Evolutionary conservation across 2,329 filamentous ascomycete species (phyloP).

Genomic region (Trichophyton benhamiae): DNA sequence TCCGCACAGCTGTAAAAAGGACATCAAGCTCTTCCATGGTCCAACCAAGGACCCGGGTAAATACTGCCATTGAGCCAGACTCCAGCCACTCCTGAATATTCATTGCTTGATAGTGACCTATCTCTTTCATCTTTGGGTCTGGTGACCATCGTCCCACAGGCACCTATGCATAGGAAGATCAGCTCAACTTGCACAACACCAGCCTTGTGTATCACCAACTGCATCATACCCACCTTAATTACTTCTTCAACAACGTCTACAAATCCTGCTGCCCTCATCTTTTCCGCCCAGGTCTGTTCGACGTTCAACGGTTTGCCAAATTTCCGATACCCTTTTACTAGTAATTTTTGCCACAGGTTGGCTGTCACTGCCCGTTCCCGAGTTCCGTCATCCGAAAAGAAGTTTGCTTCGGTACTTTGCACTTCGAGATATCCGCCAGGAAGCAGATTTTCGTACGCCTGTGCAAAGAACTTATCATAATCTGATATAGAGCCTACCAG

Average conservation of each 20-base stretch:
- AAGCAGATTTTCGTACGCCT: conserved; percentile 23
- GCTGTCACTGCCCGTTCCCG: conserved; percentile 17
- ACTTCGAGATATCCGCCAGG: conserved; percentile 28
- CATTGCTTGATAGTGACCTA: conserved; percentile 15
- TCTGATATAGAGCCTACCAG: conserved; percentile 16
- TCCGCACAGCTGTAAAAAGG: conserved; percentile 4
- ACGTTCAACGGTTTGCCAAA: conserved; percentile 28
- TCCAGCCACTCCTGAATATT: conserved; percentile 17
- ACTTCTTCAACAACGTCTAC: conserved; percentile 23
- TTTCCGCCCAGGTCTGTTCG: conserved; percentile 19
- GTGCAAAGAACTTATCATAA: conserved; percentile 22
- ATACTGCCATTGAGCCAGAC: conserved; percentile 18
- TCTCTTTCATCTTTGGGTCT: conserved; percentile 12
- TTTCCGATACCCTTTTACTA: conserved; percentile 21
- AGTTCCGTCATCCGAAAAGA: conserved; percentile 25
- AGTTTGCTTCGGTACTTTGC: conserved; percentile 23
- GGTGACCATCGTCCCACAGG: conserved; percentile 29
- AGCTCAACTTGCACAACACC: neutral
- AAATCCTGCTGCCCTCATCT: conserved; percentile 25
- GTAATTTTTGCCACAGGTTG: conserved; percentile 20
- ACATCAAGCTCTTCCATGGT: conserved; percentile 10
- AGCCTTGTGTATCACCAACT: neutral
- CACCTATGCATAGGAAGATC: conserved; percentile 20
- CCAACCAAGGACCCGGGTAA: conserved; percentile 20
- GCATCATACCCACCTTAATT: conserved; percentile 21